Evolutionary conservation across 1,284 basidiomycete genomes (phyloP), one percentile per base, ranked within the genome.

Genomic region (Uromyces viciae-fabae): DNA sequence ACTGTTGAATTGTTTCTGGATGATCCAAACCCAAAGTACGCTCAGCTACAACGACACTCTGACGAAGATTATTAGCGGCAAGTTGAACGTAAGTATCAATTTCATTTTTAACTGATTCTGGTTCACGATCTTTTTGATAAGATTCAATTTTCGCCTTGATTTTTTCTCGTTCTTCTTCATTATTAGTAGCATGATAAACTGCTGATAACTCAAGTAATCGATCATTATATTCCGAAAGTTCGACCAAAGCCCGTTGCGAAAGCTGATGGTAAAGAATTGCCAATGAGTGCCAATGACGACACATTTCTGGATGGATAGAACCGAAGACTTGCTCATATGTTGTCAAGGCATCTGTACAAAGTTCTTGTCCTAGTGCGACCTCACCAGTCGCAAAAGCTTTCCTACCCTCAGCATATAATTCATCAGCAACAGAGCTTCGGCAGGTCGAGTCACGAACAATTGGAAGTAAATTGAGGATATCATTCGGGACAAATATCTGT

Each of bases 301-400:
- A 88, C 69, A 89, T 88, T 83, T 89, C 89, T 40, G 89, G 88
- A 85, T 90, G 89, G 31, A 90, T 87, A 28, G 89, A 85, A 3
- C 89, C 88, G 84, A 89, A 89, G 68, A 90, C 88, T 82, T 88
- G 88, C 86, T 90, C 89, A 86, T 88, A 89, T 81, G 88, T 86
- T 83, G 88, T 87, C 81, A 90, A 86, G 56, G 87, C 88, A 82
- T 90, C 89, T 64, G 88, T 86, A 84, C 89, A 86, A 82, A 89
- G 86, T 82, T 89, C 89, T 60, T 89, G 86, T 33, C 89, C 89
- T 36, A 87, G 83, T 43, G 87, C 87, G 79, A 88, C 84, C 73
- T 88, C 86, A 42, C 88, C 89, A 31, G 88, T 87, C 83, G 86
- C 86, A 84, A 90, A 87, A 64, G 87, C 88, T 73, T 86, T 85